Base-by-base conservation (phyloP, 495 filamentous ascomycete species). In the Aspergillus conjunctus region DNA sequence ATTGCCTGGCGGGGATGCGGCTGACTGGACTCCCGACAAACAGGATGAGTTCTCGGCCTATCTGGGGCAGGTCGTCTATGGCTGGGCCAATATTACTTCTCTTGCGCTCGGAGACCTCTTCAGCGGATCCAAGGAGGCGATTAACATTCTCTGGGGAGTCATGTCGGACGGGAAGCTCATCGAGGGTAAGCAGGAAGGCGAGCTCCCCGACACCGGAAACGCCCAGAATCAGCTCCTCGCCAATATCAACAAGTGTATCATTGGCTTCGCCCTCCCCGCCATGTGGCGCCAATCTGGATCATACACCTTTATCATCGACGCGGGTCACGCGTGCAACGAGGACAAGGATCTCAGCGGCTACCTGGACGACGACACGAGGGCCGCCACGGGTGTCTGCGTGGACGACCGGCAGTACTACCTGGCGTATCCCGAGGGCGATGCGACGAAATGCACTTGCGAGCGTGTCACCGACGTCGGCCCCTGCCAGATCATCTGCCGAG, bases 241-340 rank as follows among this genome's bases (percentile, higher is more conserved):
- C 41, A 58, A 44, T 51, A 55, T 67, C 37, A 10, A 21, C 22
- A 75, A 69, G 60, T 39, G 55, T 31, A 64, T 77, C 54, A 73
- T 56, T 60, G 71, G 54, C 48, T 75, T 54, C 58, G 34, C 64
- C 33, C 74, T 75, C 52, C 71, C 74, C 0, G 53, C 60, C 12
- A 32, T 71, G 1, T 77, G 72, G 74, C 1, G 43, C 56, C 3
- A 60, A n/a, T n/a, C n/a, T n/a, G n/a, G n/a, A n/a, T n/a, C n/a
- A n/a, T n/a, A 64, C 51, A 49, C 70, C 39, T 77, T 75, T 46
- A 53, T 75, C 56, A 44, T 74, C 18, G 73, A 74, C 67, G 66
- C 74, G 0, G 73, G 71, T 34, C 49, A 58, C 48, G 49, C 9
- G 14, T 77, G 73, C 46, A 51, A 44, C 33, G 59, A 39, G 57